Conservation (phyloP, 192 early-diverging fungal species). For the Dimargaris xerosporica region DNA sequence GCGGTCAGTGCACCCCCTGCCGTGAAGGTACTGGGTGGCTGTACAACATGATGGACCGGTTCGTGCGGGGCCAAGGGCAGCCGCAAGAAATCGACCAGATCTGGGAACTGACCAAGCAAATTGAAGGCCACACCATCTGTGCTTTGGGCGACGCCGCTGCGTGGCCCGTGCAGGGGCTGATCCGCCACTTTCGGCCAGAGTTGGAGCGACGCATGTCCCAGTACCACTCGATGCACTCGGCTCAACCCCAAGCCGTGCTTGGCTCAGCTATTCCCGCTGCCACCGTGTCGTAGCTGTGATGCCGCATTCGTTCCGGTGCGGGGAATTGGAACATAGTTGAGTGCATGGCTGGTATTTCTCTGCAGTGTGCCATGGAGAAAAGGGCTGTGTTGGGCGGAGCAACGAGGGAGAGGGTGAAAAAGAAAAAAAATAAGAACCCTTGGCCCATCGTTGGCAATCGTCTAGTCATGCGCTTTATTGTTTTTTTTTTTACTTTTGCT, state of each 20-base stretch:
- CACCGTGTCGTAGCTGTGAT: too few relatives aligned
- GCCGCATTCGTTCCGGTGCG: too few relatives aligned
- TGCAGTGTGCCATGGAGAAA: too few relatives aligned
- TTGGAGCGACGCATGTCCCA: conserved; percentile 37
- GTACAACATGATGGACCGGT: conserved; percentile 89
- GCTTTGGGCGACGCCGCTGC: conserved; percentile 97
- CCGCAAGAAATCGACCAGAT: conserved; percentile 91
- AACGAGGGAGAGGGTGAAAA: too few relatives aligned
- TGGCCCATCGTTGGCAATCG: too few relatives aligned
- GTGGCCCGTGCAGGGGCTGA: conserved; percentile 93
- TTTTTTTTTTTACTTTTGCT: too few relatives aligned
- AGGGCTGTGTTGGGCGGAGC: too few relatives aligned
- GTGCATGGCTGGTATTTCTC: too few relatives aligned
- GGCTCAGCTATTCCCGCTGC: too few relatives aligned
- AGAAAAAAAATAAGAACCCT: too few relatives aligned
- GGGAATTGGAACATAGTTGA: too few relatives aligned
- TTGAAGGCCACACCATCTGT: conserved; percentile 99
- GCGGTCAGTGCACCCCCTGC: conserved; percentile 99
- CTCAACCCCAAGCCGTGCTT: not conserved
- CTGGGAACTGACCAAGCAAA: conserved; percentile 85
- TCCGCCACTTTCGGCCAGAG: conserved; percentile 83
- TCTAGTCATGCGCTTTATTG: too few relatives aligned
- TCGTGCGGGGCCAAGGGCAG: conserved; percentile 72
- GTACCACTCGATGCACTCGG: not conserved
- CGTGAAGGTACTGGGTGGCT: conserved; percentile 94